Base-by-base conservation (phyloP, 208 protist species). In the Wallacemonas sp. region DNA sequence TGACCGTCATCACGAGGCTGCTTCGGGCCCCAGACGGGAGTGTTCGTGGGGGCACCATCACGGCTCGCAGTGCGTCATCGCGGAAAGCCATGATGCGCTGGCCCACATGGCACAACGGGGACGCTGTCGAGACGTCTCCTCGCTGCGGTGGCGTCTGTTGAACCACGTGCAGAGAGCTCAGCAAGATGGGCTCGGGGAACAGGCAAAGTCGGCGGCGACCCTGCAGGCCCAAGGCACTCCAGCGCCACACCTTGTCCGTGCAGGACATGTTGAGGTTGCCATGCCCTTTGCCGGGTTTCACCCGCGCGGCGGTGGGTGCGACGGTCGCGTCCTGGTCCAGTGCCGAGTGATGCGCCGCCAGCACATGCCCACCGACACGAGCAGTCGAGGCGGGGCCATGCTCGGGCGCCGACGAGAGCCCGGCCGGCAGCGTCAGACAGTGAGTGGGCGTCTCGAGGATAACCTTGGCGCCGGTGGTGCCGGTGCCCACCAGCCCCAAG, bases 211-310 rank as follows among this genome's bases (percentile, higher is more conserved):
- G 73, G 20, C 85, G 73, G 23, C 67, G 28, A 7, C 89, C 89
- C 66, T 93, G 85, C 48, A 97, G 32, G 22, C 93, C 93, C 31
- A 86, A 32, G 41, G 70, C 64, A 48, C 57, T 67, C 91, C 93
- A 97, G 36, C 83, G 77, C 72, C 85, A 85, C 26, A 97, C 66
- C 59, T 97, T 97, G 70, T 97, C 93, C 0, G 79, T 89, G 76
- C 93, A 97, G 20, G 87, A 94, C 93, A 97, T 96, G 61, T 74
- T 82, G 42, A 94, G 67, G 61, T 87, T 94, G 22, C 81, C 72
- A 5, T 63, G 67, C 0, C 93, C 93, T 26, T 84, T 81, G 20
- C 93, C 93, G 22, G 93, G 93, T 70, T 97, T 97, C 31, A 95
- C 77, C n/a, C 89, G 84, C 0, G 49, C 48, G 14, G 29, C 67